phyloP scores from a whole-genome alignment of 2,329 filamentous ascomycete genomes.

The Nectriaceae sp. region DNA sequence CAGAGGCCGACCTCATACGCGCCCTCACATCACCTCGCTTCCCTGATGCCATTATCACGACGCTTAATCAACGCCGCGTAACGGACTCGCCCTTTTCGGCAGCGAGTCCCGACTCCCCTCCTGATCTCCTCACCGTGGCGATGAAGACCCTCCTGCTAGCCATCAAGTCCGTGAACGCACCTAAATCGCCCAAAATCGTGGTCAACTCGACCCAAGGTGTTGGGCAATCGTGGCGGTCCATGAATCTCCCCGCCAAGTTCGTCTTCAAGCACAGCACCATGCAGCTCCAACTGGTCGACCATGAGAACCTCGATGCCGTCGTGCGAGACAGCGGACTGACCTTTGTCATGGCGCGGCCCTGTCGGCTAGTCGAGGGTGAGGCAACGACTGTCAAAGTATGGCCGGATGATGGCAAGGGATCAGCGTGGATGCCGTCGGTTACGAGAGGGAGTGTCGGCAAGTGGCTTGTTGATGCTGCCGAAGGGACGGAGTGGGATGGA shows the following conservation, averaged over 20 bases:
- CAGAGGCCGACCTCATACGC: slow-evolving; percentile 36
- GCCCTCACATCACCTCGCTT: slow-evolving; percentile 32
- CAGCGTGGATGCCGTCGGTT: slow-evolving; percentile 40
- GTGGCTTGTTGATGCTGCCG: slow-evolving; percentile 47
- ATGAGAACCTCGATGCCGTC: slow-evolving; percentile 46
- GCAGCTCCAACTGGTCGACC: slow-evolving; percentile 47
- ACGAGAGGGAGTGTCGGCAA: slow-evolving; percentile 43
- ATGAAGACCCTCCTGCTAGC: slow-evolving; percentile 30
- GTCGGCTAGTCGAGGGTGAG: slow-evolving; percentile 43
- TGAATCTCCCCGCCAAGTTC: slow-evolving; percentile 43
- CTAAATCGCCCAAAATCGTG: slow-evolving; percentile 45
- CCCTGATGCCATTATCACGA: slow-evolving; percentile 45
- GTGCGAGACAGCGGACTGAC: slow-evolving; percentile 33
- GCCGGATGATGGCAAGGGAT: slow-evolving; percentile 43
- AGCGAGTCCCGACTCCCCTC: slow-evolving; percentile 38
- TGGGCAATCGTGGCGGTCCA: slow-evolving; percentile 43
- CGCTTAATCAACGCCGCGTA: slow-evolving; percentile 48
- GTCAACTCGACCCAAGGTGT: slow-evolving; percentile 53
- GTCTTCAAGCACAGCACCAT: slow-evolving; percentile 48
- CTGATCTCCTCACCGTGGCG: slow-evolving; percentile 44
- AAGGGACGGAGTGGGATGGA: slow-evolving; percentile 43
- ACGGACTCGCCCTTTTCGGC: slow-evolving; percentile 50
- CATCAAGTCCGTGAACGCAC: slow-evolving; percentile 37
- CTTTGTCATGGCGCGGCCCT: slow-evolving; percentile 46
- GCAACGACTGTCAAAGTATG: slow-evolving; percentile 39